Percentiles rank a stretch among this genome's conserved stretches.
Evolutionary conservation across 192 early-diverging fungal genomes (phyloP).

Genomic region (Backusella sp.): DNA sequence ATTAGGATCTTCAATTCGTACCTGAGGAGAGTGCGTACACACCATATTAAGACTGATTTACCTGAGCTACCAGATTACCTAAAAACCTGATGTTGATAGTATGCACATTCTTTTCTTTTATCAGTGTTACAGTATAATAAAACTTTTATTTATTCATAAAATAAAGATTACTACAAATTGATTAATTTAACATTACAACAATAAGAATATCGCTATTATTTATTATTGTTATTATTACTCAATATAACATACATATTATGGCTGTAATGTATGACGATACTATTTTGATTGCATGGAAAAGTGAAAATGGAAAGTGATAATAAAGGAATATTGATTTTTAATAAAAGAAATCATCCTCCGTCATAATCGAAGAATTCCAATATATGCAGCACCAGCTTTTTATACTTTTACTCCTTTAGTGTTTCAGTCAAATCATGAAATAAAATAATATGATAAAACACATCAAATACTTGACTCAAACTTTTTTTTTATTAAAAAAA

Average conservation of each 20-base stretch:
- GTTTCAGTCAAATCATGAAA: background rate
- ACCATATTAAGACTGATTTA: slow-evolving; percentile 6
- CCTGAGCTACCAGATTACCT: background rate
- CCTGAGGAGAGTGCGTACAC: background rate
- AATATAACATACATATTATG: no score
- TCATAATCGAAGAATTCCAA: background rate
- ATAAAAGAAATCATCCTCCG: background rate
- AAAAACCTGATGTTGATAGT: background rate
- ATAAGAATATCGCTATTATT: background rate
- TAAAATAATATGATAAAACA: background rate
- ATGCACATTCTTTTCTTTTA: background rate
- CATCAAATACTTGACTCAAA: background rate
- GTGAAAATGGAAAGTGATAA: background rate
- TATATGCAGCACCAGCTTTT: background rate
- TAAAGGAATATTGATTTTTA: background rate
- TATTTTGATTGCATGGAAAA: background rate
- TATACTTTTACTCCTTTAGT: background rate
- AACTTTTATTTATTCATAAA: background rate
- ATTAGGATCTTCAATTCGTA: slow-evolving; percentile 9
- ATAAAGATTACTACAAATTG: background rate
- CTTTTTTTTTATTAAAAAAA: background rate
- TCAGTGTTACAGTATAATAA: slow-evolving; percentile 3
- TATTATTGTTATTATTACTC: background rate
- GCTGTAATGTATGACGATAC: background rate
- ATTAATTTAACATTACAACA: background rate